Base-by-base conservation (phyloP, 495 filamentous ascomycete genomes). In the Podospora tetraspora region DNA sequence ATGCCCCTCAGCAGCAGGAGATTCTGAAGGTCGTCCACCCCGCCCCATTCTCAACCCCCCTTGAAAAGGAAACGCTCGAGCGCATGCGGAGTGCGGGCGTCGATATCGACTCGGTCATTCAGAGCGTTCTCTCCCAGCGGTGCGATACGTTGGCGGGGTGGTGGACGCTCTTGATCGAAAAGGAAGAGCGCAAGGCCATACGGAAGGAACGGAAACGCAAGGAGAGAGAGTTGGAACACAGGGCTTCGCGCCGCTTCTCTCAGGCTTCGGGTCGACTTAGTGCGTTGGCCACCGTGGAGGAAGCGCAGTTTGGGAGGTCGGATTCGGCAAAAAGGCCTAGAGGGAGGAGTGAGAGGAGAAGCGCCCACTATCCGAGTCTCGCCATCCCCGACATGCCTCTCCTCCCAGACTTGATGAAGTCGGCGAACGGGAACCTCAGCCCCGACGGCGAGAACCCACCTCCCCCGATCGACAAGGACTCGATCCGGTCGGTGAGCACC, bases 141-240 rank as follows among this genome's bases (percentile, higher is more conserved):
- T 98, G 96, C 73, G 94, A 99, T 76, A 84, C 86, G 11, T 80
- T 99, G 52, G 93, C 93, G 61, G 95, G 95, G 11, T 99, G 95
- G 95, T 99, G 95, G 95, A 91, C 92, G 21, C 79, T 99, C 25
- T 78, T 98, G 67, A 90, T 98, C 63, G 95, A 98, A 75, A 98
- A 98, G 76, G 95, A 99, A 74, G 91, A 96, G 76, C 87, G 93
- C 3, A 99, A 98, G 77, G 90, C 93, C 68, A 84, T 82, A 66
- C 88, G 93, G 68, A 84, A 91, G 70, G 93, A 98, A 70, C 86
- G 88, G 59, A 97, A 92, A 74, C 88, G 96, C 37, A 92, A 85
- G 73, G 94, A 97, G 75, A 87, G 86, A 64, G 93, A 97, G 70
- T 84, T 84, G 19, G 94, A 96, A 73, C 89, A 88, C 58, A 90